phyloP scores from a whole-genome alignment of 2,329 filamentous ascomycete genomes.

The Teratosphaeriaceae sp. region DNA sequence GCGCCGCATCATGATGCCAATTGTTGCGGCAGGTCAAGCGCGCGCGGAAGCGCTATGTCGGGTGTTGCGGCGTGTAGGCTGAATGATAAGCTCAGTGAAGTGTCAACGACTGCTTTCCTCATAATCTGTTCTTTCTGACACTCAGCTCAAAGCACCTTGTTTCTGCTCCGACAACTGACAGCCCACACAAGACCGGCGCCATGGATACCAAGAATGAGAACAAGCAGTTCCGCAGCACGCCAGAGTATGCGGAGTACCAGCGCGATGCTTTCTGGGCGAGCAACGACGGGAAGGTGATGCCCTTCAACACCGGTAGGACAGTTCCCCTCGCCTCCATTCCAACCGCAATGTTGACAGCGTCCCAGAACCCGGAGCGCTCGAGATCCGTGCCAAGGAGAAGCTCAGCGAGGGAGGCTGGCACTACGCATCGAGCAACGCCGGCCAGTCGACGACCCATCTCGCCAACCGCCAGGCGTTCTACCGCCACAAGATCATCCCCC shows the following conservation, averaged over 20 bases:
- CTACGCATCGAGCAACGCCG: slow-evolving; percentile 53
- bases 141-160: background rate
- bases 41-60: background rate
- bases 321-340: background rate
- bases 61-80: background rate
- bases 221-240: slow-evolving; percentile 43
- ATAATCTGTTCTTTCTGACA: background rate
- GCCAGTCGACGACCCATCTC: slow-evolving; percentile 46
- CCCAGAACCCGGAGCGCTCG: slow-evolving; percentile 51
- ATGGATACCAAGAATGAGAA: slow-evolving; percentile 50
- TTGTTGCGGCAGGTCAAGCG: background rate
- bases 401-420: slow-evolving; percentile 54
- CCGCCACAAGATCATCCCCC: slow-evolving; percentile 55
- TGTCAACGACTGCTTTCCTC: background rate
- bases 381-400: slow-evolving; percentile 50
- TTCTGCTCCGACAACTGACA: background rate
- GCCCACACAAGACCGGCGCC: background rate
- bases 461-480: slow-evolving; percentile 60
- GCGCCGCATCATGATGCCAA: background rate
- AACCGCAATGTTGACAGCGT: no score
- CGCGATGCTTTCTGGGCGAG: slow-evolving; percentile 49
- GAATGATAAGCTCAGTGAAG: background rate
- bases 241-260: slow-evolving; percentile 50
- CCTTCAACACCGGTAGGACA: slow-evolving; percentile 46
- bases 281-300: slow-evolving; percentile 44